phyloP scores from a whole-genome alignment of 306 rosid species.

The Dalbergia oliveri region DNA sequence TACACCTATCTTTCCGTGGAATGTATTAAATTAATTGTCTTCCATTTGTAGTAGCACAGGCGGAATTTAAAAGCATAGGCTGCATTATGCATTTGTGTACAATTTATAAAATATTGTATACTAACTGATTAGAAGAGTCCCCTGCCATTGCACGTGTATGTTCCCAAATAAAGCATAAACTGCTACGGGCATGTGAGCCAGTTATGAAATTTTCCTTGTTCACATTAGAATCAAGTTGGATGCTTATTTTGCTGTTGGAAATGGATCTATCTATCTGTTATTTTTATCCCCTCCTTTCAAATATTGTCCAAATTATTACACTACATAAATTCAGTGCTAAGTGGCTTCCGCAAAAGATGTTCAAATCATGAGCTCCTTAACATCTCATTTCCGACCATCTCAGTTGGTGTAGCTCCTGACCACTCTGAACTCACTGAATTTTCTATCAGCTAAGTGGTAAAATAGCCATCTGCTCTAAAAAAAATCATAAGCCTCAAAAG shows the following conservation, averaged over 20 bases:
- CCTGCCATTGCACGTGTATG: background rate
- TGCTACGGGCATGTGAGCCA: background rate
- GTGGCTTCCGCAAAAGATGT: background rate
- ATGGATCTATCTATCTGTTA: slow-evolving; percentile 4
- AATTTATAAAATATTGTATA: background rate
- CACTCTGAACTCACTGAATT: too few relatives aligned
- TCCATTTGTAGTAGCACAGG: background rate
- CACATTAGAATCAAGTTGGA: slow-evolving; percentile 6
- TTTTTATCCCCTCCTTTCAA: slow-evolving; percentile 6
- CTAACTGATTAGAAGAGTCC: slow-evolving; percentile 9
- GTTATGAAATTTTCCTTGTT: background rate
- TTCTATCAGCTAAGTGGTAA: too few relatives aligned
- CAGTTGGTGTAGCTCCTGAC: too few relatives aligned
- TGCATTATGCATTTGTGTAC: slow-evolving; percentile 19
- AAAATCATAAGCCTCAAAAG: too few relatives aligned
- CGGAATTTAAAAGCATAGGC: slow-evolving; percentile 38
- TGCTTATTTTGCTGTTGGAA: background rate
- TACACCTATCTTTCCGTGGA: slow-evolving; percentile 18
- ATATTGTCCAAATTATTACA: background rate
- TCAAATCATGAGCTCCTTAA: too few relatives aligned
- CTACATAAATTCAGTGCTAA: background rate
- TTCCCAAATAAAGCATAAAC: slow-evolving; percentile 15
- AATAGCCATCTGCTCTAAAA: too few relatives aligned
- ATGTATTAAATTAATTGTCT: slow-evolving; percentile 15
- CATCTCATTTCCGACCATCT: too few relatives aligned